Conservation (phyloP, 2,329 filamentous ascomycete species). For the Dothistroma pini region DNA sequence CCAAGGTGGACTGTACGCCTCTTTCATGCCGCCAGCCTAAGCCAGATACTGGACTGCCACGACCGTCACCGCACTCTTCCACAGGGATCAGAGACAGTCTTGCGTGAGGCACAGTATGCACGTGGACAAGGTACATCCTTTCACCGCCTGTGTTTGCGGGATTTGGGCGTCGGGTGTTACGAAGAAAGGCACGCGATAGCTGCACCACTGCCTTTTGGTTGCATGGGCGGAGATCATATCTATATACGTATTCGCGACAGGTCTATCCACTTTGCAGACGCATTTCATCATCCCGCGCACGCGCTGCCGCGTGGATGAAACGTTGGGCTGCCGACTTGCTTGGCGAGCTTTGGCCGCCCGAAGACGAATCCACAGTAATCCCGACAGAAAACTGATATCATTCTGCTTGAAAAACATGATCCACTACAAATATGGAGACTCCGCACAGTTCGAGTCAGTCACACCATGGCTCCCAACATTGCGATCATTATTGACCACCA, state of each 20-base stretch:
- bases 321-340: not conserved
- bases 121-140: too few relatives aligned
- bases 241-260: not conserved
- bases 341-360: not conserved
- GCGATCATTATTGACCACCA: not conserved
- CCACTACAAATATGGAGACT: not conserved
- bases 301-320: not conserved
- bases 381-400: constrained; percentile 5
- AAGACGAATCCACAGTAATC: not conserved
- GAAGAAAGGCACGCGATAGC: not conserved
- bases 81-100: not conserved
- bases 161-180: not conserved
- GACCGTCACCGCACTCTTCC: not conserved
- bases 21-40: constrained; percentile 80
- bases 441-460: not conserved
- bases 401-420: not conserved
- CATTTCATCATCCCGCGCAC: not conserved
- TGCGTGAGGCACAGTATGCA: not conserved
- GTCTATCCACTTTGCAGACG: not conserved
- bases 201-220: not conserved
- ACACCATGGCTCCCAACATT: not conserved
- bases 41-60: not conserved
- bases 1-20: constrained; percentile 80
- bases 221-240: not conserved
- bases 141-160: not conserved